A percentile compares a stretch with the other conserved stretches of the same genome.
phyloP scores from a whole-genome alignment of 2,329 filamentous ascomycete genomes.

The Claviceps sorghi region DNA sequence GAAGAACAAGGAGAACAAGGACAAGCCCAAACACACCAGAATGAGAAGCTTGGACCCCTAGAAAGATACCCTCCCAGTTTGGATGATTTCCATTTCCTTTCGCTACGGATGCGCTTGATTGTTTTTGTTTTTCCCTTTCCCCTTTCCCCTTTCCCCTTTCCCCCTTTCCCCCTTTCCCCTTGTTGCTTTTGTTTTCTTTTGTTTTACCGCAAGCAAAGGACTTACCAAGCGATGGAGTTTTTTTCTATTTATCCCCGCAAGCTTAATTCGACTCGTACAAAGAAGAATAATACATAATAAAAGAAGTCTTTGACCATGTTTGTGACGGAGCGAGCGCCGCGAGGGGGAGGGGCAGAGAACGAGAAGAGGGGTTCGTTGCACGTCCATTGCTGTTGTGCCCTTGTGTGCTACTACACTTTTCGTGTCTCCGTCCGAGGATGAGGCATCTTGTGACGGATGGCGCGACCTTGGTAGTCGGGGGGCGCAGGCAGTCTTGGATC shows the following conservation, averaged over 20 bases:
- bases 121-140: no score
- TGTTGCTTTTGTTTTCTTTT: not conserved
- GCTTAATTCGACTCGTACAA: not conserved
- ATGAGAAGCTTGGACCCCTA: constrained; percentile 17
- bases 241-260: no score
- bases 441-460: no score
- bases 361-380: no score
- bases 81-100: constrained; percentile 9
- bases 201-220: not conserved
- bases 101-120: not conserved
- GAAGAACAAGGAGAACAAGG: not conserved
- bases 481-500: no score
- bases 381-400: no score
- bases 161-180: constrained; percentile 3
- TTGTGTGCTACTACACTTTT: no score
- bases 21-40: constrained; percentile 10
- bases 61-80: constrained; percentile 26
- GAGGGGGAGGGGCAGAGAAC: no score
- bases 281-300: not conserved
- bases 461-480: no score
- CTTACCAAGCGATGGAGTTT: not conserved
- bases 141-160: constrained; percentile 2
- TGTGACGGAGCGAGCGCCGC: no score
- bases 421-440: no score
- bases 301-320: no score